Evolutionary conservation across 495 filamentous ascomycete genomes (phyloP).

Genomic region (Hyaloscypha finlandica): DNA sequence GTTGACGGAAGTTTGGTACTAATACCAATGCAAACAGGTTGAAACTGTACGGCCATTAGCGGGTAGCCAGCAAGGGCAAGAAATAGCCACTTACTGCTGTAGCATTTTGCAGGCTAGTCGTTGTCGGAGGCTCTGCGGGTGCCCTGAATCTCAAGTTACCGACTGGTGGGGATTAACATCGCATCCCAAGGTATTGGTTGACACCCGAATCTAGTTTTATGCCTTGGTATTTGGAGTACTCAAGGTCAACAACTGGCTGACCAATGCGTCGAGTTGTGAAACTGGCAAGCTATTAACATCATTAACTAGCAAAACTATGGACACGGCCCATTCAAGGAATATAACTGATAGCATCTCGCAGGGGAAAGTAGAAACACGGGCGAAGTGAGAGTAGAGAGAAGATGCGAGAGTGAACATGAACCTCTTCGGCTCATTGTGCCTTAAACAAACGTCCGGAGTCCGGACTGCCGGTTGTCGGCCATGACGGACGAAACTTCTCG

Average conservation of each 20-base stretch:
- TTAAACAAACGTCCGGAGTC: not conserved
- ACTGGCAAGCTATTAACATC: not conserved
- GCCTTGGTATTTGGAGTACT: conserved; percentile 46
- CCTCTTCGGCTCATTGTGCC: no score
- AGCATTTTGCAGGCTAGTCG: conserved; percentile 13
- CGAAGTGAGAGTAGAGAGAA: no score
- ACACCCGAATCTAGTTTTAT: conserved; percentile 32
- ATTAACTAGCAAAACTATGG: not conserved
- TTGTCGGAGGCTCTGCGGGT: conserved; percentile 34
- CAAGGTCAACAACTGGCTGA: conserved; percentile 37
- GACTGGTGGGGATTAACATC: conserved; percentile 58
- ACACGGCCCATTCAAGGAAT: not conserved
- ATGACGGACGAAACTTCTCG: no score
- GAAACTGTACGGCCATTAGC: conserved; percentile 10
- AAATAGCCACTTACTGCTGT: conserved; percentile 12
- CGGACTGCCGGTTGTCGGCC: not conserved
- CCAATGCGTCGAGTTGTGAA: not conserved
- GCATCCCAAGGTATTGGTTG: conserved; percentile 48
- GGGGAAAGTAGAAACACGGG: not conserved
- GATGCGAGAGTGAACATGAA: no score
- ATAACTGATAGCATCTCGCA: not conserved
- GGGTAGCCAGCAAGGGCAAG: not conserved
- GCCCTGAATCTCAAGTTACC: conserved; percentile 53
- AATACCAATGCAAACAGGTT: conserved; percentile 18
- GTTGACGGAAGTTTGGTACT: conserved; percentile 34